phyloP scores from a whole-genome alignment of 2,329 filamentous ascomycete species.

The Aspergillus nomiae region DNA sequence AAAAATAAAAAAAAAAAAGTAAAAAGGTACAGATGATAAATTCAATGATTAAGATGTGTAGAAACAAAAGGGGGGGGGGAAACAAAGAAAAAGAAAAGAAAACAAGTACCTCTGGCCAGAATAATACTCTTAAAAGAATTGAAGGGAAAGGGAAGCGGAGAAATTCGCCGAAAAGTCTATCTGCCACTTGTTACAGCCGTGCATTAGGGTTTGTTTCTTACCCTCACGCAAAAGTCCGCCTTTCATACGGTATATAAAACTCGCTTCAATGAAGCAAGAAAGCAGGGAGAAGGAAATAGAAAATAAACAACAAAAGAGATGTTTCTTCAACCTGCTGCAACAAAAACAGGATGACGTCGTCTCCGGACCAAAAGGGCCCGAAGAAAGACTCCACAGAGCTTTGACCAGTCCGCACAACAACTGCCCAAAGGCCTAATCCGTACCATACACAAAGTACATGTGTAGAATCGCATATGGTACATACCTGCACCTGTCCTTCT shows the following conservation, averaged over 20 bases:
- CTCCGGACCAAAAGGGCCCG: slow-evolving; percentile 2
- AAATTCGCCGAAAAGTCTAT: slow-evolving; percentile 4
- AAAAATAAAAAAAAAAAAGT: background rate
- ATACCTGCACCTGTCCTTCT: background rate
- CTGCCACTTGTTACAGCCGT: background rate
- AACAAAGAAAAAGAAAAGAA: background rate
- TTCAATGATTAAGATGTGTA: background rate
- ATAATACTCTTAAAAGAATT: background rate
- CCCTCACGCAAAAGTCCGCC: background rate
- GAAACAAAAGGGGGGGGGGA: background rate
- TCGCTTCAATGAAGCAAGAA: background rate
- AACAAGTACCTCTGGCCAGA: background rate
- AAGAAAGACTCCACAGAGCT: slow-evolving; percentile 7
- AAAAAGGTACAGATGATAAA: background rate
- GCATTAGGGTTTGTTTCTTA: background rate
- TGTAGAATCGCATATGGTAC: background rate
- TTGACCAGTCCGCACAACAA: slow-evolving; percentile 9
- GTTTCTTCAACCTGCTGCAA: background rate
- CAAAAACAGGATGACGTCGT: background rate
- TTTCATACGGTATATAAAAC: background rate
- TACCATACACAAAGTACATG: background rate
- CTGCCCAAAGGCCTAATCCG: background rate
- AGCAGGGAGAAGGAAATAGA: background rate
- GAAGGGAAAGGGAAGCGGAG: background rate
- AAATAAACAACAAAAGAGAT: background rate